Evolutionary conservation across 441 rosid species (phyloP).

Genomic region (Pelargonium citronellum): DNA sequence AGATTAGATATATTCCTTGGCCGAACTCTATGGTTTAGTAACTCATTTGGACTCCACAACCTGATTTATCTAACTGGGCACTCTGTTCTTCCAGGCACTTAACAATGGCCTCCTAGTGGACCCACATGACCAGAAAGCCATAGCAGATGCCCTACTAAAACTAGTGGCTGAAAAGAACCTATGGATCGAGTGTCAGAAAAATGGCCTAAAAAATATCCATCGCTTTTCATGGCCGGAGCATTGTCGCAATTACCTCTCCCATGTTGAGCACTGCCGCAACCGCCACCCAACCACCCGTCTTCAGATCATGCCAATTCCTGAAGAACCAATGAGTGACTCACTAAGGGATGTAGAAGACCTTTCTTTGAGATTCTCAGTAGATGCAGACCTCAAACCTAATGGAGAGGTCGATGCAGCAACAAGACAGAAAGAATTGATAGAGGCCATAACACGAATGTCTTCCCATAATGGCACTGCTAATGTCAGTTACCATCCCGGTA

Average conservation of each 20-base stretch:
- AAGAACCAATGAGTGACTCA: constrained; percentile 87
- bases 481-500: constrained; percentile 52
- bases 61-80: constrained; percentile 12
- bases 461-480: constrained; percentile 37
- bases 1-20: neutral
- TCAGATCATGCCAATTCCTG: constrained; percentile 55
- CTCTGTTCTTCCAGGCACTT: constrained; percentile 39
- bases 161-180: constrained; percentile 54
- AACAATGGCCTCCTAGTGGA: constrained; percentile 58
- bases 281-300: constrained; percentile 66
- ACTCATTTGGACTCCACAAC: neutral
- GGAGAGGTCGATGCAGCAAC: constrained; percentile 65
- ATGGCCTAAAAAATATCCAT: constrained; percentile 53
- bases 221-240: constrained; percentile 68
- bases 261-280: constrained; percentile 67
- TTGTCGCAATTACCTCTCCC: constrained; percentile 74
- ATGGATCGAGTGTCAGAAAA: constrained; percentile 56
- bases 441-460: constrained; percentile 54
- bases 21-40: neutral
- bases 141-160: constrained; percentile 59
- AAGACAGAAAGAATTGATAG: constrained; percentile 69
- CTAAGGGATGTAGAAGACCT: constrained; percentile 68
- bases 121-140: constrained; percentile 59
- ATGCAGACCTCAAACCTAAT: constrained; percentile 61
- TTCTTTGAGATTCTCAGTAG: constrained; percentile 69